These are phyloP conservation scores for Fraxinus cuspidata DNA, from an alignment of 257 asterid genomes.

Conservation along the genomic window DNA sequence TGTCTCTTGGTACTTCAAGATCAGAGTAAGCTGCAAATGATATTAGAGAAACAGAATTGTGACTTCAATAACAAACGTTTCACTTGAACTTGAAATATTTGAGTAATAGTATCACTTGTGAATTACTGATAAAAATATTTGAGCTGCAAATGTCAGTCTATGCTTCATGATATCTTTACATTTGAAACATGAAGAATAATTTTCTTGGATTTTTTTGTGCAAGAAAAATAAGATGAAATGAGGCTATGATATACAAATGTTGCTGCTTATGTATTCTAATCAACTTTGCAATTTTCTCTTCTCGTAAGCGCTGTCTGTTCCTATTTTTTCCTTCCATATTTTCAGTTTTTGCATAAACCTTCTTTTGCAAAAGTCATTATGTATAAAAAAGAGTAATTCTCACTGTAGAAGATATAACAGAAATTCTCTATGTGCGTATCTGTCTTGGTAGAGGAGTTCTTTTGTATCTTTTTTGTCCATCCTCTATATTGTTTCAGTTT, in stretches of 20 bases:
- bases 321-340: not conserved
- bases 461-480: not conserved
- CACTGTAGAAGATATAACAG: not conserved
- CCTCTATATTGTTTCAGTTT: conserved; percentile 9
- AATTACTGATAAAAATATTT: conserved; percentile 14
- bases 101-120: not conserved
- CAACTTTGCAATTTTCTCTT: conserved; percentile 9
- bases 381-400: not conserved
- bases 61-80: not conserved
- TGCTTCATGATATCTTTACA: conserved; percentile 14
- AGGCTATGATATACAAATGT: not conserved
- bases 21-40: conserved; percentile 70
- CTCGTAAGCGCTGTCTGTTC: not conserved
- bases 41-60: conserved; percentile 15
- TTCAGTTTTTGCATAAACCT: conserved; percentile 4
- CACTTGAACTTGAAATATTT: not conserved
- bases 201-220: conserved; percentile 8
- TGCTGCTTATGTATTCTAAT: conserved; percentile 9
- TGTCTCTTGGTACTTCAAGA: conserved; percentile 98
- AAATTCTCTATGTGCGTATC: not conserved
- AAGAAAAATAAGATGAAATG: not conserved
- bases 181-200: conserved; percentile 17
- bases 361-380: conserved; percentile 14
- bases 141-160: not conserved
- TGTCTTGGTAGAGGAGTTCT: conserved; percentile 10